These are phyloP conservation scores for Penicillium salamii DNA, from an alignment of 495 filamentous ascomycete genomes.

Conservation along the genomic window DNA sequence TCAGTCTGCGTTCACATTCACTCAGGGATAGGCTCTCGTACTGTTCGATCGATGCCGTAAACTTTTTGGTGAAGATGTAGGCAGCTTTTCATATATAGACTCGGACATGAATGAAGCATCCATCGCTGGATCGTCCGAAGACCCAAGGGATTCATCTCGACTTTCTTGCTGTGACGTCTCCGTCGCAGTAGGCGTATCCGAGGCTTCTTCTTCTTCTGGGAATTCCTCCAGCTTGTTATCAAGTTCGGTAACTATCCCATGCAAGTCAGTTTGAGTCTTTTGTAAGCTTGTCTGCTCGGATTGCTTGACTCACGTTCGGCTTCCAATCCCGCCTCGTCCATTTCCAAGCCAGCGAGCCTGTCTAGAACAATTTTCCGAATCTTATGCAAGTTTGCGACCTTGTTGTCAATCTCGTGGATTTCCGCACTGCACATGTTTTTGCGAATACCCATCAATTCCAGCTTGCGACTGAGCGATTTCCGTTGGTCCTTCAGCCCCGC, in stretches of 20 bases:
- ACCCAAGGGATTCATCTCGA: slow-evolving; percentile 45
- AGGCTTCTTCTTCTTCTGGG: slow-evolving; percentile 64
- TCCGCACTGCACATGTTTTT: slow-evolving; percentile 98
- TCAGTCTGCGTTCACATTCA: slow-evolving; percentile 8
- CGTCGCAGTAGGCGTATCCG: slow-evolving; percentile 59
- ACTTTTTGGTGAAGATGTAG: slow-evolving; percentile 57
- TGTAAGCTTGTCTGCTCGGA: slow-evolving; percentile 2
- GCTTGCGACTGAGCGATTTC: slow-evolving; percentile 67
- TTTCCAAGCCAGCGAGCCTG: slow-evolving; percentile 82
- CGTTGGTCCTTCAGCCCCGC: slow-evolving; percentile 74
- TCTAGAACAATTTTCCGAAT: slow-evolving; percentile 95
- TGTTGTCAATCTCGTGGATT: slow-evolving; percentile 94
- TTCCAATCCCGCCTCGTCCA: slow-evolving; percentile 87
- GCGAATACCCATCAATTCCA: slow-evolving; percentile 88
- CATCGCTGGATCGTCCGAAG: slow-evolving; percentile 54
- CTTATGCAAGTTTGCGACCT: slow-evolving; percentile 86
- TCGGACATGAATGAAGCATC: slow-evolving; percentile 91
- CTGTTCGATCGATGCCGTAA: slow-evolving; percentile 64
- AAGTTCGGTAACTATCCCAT: slow-evolving; percentile 65
- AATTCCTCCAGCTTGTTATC: slow-evolving; percentile 85
- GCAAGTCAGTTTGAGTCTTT: slow-evolving; percentile 16
- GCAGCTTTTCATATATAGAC: slow-evolving; percentile 92
- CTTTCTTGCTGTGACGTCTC: slow-evolving; percentile 55
- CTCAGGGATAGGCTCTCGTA: slow-evolving; percentile 14
- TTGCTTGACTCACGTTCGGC: slow-evolving; percentile 63